A percentile compares a stretch with the other conserved stretches of the same genome.
These are phyloP conservation scores for Colletotrichum abscissum DNA, from an alignment of 2,329 filamentous ascomycete genomes.

Conservation along the genomic window DNA sequence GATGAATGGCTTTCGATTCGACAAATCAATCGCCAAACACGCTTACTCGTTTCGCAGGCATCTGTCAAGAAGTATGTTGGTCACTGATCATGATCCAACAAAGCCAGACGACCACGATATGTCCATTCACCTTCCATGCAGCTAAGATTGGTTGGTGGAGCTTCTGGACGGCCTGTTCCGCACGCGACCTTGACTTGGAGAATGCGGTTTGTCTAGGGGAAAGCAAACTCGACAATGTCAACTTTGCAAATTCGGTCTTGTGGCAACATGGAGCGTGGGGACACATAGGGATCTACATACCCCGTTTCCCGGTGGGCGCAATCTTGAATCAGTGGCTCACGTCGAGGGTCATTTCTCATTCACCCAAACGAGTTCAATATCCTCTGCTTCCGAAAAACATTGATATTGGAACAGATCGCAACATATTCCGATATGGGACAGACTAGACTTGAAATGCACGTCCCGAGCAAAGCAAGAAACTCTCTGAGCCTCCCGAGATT, in stretches of 20 bases:
- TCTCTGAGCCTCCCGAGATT: background rate
- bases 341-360: background rate
- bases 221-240: conserved; percentile 12
- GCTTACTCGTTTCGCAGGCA: background rate
- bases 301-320: background rate
- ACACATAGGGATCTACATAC: conserved; percentile 6
- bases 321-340: background rate
- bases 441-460: background rate
- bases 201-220: conserved; percentile 3
- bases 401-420: background rate
- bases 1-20: background rate
- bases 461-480: no score
- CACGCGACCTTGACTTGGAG: background rate
- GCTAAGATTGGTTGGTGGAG: conserved; percentile 20
- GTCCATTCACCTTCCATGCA: conserved; percentile 9
- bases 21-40: background rate
- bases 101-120: background rate
- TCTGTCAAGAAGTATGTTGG: background rate
- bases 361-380: background rate
- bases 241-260: conserved; percentile 10
- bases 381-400: background rate
- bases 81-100: background rate
- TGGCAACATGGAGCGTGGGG: background rate
- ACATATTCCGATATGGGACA: background rate
- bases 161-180: conserved; percentile 17